Conservation (phyloP, 1,139 yeast species). For the Kurtzmaniella quercitrusa region DNA sequence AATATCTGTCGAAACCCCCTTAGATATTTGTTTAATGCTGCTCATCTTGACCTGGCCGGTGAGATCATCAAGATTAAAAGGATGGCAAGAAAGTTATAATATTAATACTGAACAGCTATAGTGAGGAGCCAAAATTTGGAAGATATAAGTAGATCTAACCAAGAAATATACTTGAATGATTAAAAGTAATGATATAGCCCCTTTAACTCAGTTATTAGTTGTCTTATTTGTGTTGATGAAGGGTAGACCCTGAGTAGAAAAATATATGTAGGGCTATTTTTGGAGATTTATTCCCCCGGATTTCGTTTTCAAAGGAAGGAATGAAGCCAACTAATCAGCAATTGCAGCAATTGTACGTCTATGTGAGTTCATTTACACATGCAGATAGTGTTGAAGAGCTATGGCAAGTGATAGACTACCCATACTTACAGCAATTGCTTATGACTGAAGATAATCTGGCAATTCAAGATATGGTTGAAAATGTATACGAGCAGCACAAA, state of each 20-base stretch:
- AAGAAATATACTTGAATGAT: no score
- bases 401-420: constrained; percentile 5
- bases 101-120: no score
- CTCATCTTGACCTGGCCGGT: background rate
- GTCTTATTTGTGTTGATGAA: background rate
- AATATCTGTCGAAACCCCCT: background rate
- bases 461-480: constrained; percentile 3
- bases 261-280: background rate
- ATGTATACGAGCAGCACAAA: constrained; percentile 5
- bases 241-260: background rate
- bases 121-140: no score
- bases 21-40: background rate
- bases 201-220: background rate
- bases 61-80: no score
- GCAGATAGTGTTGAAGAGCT: constrained; percentile 7
- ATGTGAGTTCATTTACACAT: constrained; percentile 3
- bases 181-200: no score
- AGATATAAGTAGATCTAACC: no score
- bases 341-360: constrained; percentile 1
- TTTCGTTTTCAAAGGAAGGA: background rate
- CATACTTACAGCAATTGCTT: constrained; percentile 1
- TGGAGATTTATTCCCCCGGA: background rate
- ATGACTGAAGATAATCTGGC: background rate
- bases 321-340: background rate
- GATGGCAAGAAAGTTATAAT: no score